Conservation (phyloP, 2,329 filamentous ascomycete genomes). For the Pseudogymnoascus sp. region DNA sequence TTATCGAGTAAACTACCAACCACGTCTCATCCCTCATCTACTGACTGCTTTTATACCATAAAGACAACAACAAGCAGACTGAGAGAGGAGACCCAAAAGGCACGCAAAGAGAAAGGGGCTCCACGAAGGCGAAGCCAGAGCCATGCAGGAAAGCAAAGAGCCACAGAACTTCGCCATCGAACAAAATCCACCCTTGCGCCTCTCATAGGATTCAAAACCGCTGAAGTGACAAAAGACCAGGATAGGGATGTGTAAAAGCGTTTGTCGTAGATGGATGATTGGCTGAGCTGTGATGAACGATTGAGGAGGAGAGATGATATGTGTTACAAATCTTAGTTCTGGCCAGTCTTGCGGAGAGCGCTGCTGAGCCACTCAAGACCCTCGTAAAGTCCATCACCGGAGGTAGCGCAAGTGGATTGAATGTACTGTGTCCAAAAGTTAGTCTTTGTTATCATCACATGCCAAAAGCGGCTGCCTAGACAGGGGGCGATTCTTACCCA, state of each 20-base stretch:
- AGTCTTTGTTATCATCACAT: slow-evolving; percentile 13
- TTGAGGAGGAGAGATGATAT: slow-evolving; percentile 10
- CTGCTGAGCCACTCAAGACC: slow-evolving; percentile 90
- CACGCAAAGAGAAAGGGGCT: slow-evolving; percentile 16
- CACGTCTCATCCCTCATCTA: slow-evolving; percentile 28
- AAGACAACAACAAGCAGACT: slow-evolving; percentile 27
- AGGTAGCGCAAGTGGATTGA: slow-evolving; percentile 98
- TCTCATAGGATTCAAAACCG: slow-evolving; percentile 26
- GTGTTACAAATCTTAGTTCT: slow-evolving; percentile 42
- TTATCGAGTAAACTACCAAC: slow-evolving; percentile 30
- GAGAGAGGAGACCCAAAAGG: slow-evolving; percentile 21
- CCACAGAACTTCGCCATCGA: slow-evolving; percentile 27
- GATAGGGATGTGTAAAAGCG: background rate
- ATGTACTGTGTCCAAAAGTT: slow-evolving; percentile 61
- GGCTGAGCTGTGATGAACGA: slow-evolving; percentile 9
- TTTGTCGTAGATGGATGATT: slow-evolving; percentile 6
- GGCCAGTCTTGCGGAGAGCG: slow-evolving; percentile 69
- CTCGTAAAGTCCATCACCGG: slow-evolving; percentile 98
- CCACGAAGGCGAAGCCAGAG: slow-evolving; percentile 19
- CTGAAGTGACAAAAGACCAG: slow-evolving; percentile 26
- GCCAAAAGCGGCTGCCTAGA: slow-evolving; percentile 20
- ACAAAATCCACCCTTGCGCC: slow-evolving; percentile 30
- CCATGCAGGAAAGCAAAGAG: slow-evolving; percentile 21
- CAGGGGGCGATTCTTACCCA: slow-evolving; percentile 65
- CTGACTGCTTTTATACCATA: slow-evolving; percentile 30